Conservation (phyloP, 2,329 filamentous ascomycete species). For the Xylariaceae sp. region DNA sequence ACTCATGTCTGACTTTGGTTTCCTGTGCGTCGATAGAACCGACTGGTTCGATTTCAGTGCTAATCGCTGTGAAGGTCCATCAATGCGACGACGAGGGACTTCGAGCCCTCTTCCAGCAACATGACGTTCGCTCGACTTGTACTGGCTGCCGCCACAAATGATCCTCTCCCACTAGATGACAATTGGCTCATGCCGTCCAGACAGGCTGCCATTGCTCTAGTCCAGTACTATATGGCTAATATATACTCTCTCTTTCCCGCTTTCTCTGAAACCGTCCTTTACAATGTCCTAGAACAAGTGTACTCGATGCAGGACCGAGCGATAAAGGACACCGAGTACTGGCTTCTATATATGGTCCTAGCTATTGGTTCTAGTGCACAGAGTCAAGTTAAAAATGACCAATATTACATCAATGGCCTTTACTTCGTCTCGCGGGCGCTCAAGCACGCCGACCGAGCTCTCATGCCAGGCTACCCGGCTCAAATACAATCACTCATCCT, state of each 20-base stretch:
- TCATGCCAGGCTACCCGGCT: constrained; percentile 81
- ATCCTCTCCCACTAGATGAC: constrained; percentile 68
- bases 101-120: constrained; percentile 83
- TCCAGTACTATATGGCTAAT: constrained; percentile 85
- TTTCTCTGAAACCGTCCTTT: constrained; percentile 80
- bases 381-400: constrained; percentile 71
- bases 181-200: constrained; percentile 72
- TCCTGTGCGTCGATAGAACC: constrained; percentile 63
- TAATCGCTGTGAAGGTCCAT: constrained; percentile 67
- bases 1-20: constrained; percentile 91
- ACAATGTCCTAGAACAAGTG: constrained; percentile 79
- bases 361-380: constrained; percentile 80
- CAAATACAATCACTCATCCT: constrained; percentile 89
- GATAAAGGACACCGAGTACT: constrained; percentile 75
- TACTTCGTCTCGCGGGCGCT: constrained; percentile 69
- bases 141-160: constrained; percentile 79
- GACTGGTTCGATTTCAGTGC: constrained; percentile 14
- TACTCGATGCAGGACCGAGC: constrained; percentile 73
- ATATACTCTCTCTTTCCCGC: constrained; percentile 81
- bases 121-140: constrained; percentile 94
- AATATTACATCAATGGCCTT: constrained; percentile 63
- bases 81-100: constrained; percentile 92
- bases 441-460: constrained; percentile 77
- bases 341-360: constrained; percentile 87
- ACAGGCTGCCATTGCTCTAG: constrained; percentile 68